Base-by-base conservation (phyloP, 1,284 basidiomycete species). In the Peniophora sp. region DNA sequence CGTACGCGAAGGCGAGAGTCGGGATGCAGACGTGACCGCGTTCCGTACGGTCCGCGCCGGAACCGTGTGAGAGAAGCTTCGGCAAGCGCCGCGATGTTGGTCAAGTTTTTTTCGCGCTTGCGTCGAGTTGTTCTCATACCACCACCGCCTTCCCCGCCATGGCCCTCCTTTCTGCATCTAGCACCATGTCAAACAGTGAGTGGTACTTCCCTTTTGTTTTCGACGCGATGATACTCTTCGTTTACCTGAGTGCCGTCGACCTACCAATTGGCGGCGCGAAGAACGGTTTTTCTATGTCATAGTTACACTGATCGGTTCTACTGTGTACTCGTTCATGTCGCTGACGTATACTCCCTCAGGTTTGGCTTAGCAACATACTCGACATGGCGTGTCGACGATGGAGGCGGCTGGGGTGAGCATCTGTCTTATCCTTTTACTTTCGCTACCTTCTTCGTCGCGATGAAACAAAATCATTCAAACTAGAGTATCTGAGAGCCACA, bases 301-400 rank as follows among this genome's bases (percentile, higher is more conserved):
- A 88, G 85, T 89, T 89, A 89, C 85, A 83, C 85, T 88, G 85
- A 88, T 79, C 74, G 73, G 79, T 78, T 68, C 60, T 58, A 25
- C 38, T n/a, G 52, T 43, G 38, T 53, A 24, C 32, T 55, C 10
- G 54, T 44, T 48, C 32, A 41, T 52, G 51, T 59, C 47, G 57
- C 61, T 64, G 19, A 61, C 51, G 35, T 38, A 10, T 36, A 36
- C n/a, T 44, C 36, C 5, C 52, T 25, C 35, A n/a, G n/a, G n/a
- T 45, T 22, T 45, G 48, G 46, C 49, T 16, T 17, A 12, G 1
- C 32, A 46, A 36, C 39, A 10, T 17, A 19, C 17, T 24, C 52
- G 2, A 17, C 20, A 20, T n/a, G 38, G n/a, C 6, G 38, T n/a
- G n/a, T 8, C n/a, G 38, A 41, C 8, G n/a, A 20, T n/a, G 38